Base-by-base conservation (phyloP, 2,329 filamentous ascomycete genomes). In the Scytalidium sp. region DNA sequence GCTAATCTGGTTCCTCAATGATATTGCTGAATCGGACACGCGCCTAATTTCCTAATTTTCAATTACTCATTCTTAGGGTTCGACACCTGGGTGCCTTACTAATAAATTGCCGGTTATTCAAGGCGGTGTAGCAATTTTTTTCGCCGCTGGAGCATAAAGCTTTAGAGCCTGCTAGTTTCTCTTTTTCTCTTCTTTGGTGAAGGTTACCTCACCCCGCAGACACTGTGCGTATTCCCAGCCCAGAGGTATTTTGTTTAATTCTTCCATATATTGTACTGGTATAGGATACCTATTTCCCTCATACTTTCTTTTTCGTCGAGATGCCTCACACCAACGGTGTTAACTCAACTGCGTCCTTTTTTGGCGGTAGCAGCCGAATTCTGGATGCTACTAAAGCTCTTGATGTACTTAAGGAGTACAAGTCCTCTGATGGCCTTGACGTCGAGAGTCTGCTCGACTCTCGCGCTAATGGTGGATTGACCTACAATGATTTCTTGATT, bases 401-500 rank as follows among this genome's bases (percentile, higher is more conserved):
- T 56, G 86, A 95, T 66, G 74, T 92, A 59, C 81, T 97, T 69
- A 81, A 88, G 70, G 83, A 93, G 66, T 97, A 96, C 72, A 69
- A 85, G 59, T 79, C 80, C 68, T 79, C 76, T 62, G 94, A 99
- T 83, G 94, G 94, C 52, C 86, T 99, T 63, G 84, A 90, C 68
- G 83, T 95, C 64, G 78, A 90, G 66, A 85, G 90, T 57, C 80
- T 99, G 62, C 84, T 97, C 70, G 88, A 99, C 76, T 92, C 93
- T 59, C 87, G 88, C 75, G 87, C 86, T 72, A 89, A 92, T 66
- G 94, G 94, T 55, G 94, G 94, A 64, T 80, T 99, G 66, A 97
- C 93, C 52, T 99, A 97, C 81, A 99, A 99, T 73, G 94, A 99
- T 74, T 99, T 99, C 78, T 84, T 99, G 56, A 76, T 99, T 64